These are phyloP conservation scores for Dichotomocladium elegans DNA, from an alignment of 371 early-diverging fungal species.

Conservation along the genomic window DNA sequence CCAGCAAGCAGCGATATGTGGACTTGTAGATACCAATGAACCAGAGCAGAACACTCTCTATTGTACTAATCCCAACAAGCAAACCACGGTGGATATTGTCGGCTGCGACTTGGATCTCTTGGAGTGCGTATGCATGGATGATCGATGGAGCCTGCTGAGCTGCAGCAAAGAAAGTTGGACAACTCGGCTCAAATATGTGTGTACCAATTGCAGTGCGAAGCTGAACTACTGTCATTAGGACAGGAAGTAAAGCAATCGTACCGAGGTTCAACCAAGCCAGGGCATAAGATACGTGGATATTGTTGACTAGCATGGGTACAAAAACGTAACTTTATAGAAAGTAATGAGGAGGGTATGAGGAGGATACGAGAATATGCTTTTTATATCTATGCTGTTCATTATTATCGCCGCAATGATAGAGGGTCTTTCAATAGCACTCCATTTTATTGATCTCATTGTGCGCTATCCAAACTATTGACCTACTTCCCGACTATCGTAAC, in stretches of 20 bases:
- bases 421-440: too few species aligned
- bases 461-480: too few species aligned
- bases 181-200: too few species aligned
- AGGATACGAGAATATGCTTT: too few species aligned
- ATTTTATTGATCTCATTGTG: too few species aligned
- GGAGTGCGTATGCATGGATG: neutral
- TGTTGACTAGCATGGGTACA: too few species aligned
- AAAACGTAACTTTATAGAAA: too few species aligned
- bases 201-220: neutral
- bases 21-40: conserved; percentile 31
- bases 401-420: too few species aligned
- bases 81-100: conserved; percentile 21
- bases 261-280: conserved; percentile 14
- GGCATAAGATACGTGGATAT: neutral
- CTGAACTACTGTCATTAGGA: neutral
- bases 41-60: conserved; percentile 23
- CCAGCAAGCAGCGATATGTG: conserved; percentile 33
- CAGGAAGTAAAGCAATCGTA: conserved; percentile 2
- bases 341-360: too few species aligned
- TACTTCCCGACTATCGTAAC: too few species aligned
- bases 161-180: too few species aligned
- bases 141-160: neutral
- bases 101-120: conserved; percentile 8
- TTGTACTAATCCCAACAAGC: neutral
- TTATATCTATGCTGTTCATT: too few species aligned